Percentiles rank a stretch among this genome's conserved stretches.
Evolutionary conservation across 176 grass and related monocot species (phyloP).

Genomic region (Poa annua): DNA sequence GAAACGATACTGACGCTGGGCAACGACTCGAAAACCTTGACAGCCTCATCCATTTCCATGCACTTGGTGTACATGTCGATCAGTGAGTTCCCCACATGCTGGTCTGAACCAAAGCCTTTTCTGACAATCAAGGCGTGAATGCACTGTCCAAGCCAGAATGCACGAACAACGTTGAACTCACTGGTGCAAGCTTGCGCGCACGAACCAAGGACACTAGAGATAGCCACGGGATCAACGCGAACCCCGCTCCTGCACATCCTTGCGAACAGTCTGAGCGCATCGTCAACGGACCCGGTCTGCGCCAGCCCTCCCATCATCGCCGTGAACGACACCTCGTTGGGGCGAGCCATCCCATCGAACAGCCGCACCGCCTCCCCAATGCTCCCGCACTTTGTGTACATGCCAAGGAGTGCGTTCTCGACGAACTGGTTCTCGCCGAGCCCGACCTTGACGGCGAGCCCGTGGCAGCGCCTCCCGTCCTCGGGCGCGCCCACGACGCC

Average conservation of each 20-base stretch:
- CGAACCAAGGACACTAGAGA: constrained; percentile 74
- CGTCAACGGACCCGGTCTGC: constrained; percentile 48
- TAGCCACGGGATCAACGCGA: constrained; percentile 62
- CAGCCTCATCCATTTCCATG: constrained; percentile 60
- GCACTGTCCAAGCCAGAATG: constrained; percentile 49
- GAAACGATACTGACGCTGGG: constrained; percentile 64
- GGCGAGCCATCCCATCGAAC: constrained; percentile 62
- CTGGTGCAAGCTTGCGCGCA: constrained; percentile 53
- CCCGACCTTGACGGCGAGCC: constrained; percentile 59
- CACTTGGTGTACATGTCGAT: constrained; percentile 77
- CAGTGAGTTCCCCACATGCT: constrained; percentile 73
- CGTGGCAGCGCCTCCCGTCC: constrained; percentile 72
- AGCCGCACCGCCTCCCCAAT: constrained; percentile 48
- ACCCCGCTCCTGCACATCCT: constrained; percentile 68
- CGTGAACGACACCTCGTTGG: constrained; percentile 88
- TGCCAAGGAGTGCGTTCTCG: constrained; percentile 70
- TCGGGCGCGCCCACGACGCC: constrained; percentile 50
- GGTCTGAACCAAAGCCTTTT: constrained; percentile 69
- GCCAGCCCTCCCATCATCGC: constrained; percentile 80
- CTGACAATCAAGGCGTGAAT: constrained; percentile 62
- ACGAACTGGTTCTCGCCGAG: constrained; percentile 71
- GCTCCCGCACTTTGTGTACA: constrained; percentile 70
- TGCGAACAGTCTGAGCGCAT: constrained; percentile 70
- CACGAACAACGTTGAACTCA: constrained; percentile 14
- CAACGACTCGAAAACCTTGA: constrained; percentile 58